Percentiles rank a stretch among this genome's conserved stretches.
phyloP scores from a whole-genome alignment of 106 monocot genomes.

The Dendrobium officinale region DNA sequence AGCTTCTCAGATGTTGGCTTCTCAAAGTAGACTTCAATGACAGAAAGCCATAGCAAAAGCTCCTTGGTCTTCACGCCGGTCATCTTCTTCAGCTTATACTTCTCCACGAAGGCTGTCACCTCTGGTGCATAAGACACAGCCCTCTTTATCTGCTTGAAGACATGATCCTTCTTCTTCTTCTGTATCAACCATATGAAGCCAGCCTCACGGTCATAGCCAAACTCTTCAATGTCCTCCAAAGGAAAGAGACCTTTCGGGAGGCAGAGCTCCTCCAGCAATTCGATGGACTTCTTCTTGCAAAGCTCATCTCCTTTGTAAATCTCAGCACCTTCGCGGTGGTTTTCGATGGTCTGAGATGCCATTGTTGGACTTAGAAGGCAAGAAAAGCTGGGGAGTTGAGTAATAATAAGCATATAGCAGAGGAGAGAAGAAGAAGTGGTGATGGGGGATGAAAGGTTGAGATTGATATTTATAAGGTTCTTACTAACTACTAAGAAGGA shows the following conservation, averaged over 20 bases:
- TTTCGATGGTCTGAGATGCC: too few relatives aligned
- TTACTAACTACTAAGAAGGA: too few relatives aligned
- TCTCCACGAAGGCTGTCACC: conserved; percentile 12
- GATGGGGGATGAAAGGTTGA: too few relatives aligned
- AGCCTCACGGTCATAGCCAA: conserved; percentile 9
- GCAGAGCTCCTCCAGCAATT: conserved; percentile 12
- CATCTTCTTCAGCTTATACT: conserved; percentile 14
- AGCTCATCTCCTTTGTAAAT: too few relatives aligned
- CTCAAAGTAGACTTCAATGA: conserved; percentile 12
- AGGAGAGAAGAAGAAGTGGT: too few relatives aligned
- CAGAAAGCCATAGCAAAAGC: conserved; percentile 10
- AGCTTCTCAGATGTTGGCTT: conserved; percentile 6
- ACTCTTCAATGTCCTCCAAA: conserved; percentile 12
- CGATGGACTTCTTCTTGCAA: conserved; percentile 11
- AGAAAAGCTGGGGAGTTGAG: too few relatives aligned
- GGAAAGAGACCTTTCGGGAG: conserved; percentile 17
- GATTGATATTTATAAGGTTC: too few relatives aligned
- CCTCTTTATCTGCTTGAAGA: conserved; percentile 16
- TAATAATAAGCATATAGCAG: too few relatives aligned
- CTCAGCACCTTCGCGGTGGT: too few relatives aligned
- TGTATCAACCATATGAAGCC: conserved; percentile 17
- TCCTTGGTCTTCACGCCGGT: conserved; percentile 16
- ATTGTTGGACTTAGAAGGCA: too few relatives aligned
- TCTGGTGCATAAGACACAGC: conserved; percentile 9
- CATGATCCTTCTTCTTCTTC: conserved; percentile 8